phyloP scores from a whole-genome alignment of 177 flowering plant genomes.

The Telopea speciosissima region DNA sequence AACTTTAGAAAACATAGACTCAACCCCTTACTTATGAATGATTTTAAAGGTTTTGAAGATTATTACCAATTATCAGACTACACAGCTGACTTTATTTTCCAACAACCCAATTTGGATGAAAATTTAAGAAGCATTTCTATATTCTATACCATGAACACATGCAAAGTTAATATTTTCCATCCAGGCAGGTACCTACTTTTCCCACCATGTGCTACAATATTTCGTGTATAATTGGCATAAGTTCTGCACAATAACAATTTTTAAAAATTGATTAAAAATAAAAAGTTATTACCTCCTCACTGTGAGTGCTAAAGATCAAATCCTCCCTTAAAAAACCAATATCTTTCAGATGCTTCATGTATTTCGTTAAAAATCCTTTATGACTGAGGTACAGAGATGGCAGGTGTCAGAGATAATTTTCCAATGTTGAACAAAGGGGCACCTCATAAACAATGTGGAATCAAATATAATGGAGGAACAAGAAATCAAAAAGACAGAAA shows the following conservation, averaged over 20 bases:
- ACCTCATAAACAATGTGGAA: neutral
- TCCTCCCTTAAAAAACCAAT: constrained; percentile 83
- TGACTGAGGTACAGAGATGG: constrained; percentile 47
- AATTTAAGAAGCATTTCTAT: neutral
- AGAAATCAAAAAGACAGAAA: neutral
- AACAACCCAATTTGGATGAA: neutral
- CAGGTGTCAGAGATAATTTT: constrained; percentile 1
- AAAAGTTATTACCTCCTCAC: constrained; percentile 66
- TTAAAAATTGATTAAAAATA: neutral
- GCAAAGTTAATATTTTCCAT: neutral
- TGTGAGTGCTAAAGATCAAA: constrained; percentile 77
- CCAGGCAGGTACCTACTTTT: neutral
- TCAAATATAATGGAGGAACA: neutral
- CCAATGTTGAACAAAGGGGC: neutral
- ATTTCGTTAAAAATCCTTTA: constrained; percentile 68
- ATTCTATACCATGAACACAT: neutral
- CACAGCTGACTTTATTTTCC: neutral
- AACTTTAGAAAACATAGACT: neutral
- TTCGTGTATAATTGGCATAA: neutral
- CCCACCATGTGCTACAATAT: neutral
- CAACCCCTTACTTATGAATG: neutral
- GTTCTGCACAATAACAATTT: neutral
- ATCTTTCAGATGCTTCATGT: constrained; percentile 70
- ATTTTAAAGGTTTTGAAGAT: neutral
- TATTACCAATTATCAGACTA: neutral